Percentiles rank a stretch among this genome's conserved stretches.
phyloP scores from a whole-genome alignment of 1,139 yeast genomes.

The Suhomyces yuchorum region DNA sequence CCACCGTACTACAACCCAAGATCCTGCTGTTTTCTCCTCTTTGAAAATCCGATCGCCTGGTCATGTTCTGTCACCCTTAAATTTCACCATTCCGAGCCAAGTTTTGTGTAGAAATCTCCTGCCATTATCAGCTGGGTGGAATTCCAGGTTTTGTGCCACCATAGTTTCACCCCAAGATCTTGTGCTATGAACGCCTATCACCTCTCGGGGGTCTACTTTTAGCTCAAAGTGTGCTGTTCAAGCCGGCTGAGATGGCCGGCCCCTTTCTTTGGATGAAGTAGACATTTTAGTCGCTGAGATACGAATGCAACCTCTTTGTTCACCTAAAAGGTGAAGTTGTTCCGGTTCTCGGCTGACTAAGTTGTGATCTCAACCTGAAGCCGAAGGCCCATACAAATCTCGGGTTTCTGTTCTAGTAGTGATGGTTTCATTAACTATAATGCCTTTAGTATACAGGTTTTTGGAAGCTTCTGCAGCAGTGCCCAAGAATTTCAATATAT shows the following conservation, averaged over 20 bases:
- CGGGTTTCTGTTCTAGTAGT: neutral
- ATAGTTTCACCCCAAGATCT: neutral
- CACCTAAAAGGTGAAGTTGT: neutral
- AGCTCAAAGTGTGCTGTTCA: neutral
- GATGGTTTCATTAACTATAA: neutral
- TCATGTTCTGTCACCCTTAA: neutral
- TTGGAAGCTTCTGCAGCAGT: neutral
- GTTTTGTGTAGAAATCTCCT: neutral
- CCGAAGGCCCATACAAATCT: no score
- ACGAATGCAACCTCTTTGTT: neutral
- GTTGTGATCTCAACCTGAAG: neutral
- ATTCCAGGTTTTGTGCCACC: neutral
- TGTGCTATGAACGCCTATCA: neutral
- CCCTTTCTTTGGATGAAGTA: neutral
- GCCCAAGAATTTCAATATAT: neutral
- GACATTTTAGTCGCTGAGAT: neutral
- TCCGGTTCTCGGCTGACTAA: neutral
- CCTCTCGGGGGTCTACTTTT: neutral
- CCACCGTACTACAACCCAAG: no score
- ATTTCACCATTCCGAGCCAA: neutral
- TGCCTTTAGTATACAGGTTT: neutral
- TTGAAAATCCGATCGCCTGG: no score
- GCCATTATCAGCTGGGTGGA: neutral
- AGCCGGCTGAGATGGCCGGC: neutral
- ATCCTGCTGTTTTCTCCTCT: no score